phyloP scores from a whole-genome alignment of 2,329 filamentous ascomycete genomes.

The Cladorrhinum sp. region DNA sequence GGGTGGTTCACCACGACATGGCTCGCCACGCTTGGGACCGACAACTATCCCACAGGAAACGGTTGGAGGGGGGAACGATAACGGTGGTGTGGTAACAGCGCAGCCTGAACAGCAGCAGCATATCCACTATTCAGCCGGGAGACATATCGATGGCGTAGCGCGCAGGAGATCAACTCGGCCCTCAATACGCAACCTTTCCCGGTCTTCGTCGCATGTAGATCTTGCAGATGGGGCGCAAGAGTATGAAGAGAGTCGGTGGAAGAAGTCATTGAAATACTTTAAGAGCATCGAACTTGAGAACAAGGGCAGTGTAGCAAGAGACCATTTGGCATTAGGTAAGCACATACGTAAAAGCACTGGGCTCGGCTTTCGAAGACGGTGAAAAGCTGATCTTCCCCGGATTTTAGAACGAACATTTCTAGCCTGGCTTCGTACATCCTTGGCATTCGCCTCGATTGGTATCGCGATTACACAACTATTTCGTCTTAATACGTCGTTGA shows the following conservation, averaged over 20 bases:
- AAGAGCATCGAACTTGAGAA: conserved; percentile 75
- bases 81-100: conserved; percentile 23
- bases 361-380: not conserved
- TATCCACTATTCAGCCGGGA: conserved; percentile 28
- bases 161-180: conserved; percentile 17
- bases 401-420: conserved; percentile 74
- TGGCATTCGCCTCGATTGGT: conserved; percentile 78
- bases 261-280: conserved; percentile 49
- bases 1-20: conserved; percentile 3
- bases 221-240: conserved; percentile 7
- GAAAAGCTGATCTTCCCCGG: conserved; percentile 5
- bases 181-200: conserved; percentile 7
- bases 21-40: conserved; percentile 3
- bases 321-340: conserved; percentile 75
- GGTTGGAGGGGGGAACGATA: conserved; percentile 21
- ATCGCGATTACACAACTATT: conserved; percentile 83
- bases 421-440: conserved; percentile 78
- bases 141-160: conserved; percentile 13
- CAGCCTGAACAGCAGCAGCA: conserved; percentile 21
- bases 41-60: conserved; percentile 18
- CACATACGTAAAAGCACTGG: not conserved
- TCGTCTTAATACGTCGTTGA: conserved; percentile 69
- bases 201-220: conserved; percentile 8
- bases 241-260: conserved; percentile 46
- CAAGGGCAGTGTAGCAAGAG: conserved; percentile 77